A percentile compares a stretch with the other conserved stretches of the same genome.
Evolutionary conservation across 768 basidiomycete species (phyloP).

Genomic region (Tricholoma bakamatsutake): DNA sequence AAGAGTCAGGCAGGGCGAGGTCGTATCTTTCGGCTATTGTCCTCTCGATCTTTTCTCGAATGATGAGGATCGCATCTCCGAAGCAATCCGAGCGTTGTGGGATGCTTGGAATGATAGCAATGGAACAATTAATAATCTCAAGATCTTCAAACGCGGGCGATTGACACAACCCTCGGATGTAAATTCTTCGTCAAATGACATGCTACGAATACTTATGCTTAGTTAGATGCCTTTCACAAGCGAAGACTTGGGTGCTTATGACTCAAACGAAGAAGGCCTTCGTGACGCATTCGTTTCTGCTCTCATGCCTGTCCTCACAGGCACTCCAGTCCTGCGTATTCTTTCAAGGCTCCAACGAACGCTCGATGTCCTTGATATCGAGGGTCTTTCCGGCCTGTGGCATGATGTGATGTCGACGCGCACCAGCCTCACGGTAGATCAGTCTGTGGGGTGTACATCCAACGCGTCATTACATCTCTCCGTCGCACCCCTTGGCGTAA

Average conservation of each 20-base stretch:
- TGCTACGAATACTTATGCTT: not conserved
- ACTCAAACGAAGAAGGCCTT: constrained; percentile 22
- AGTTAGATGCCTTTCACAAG: constrained; percentile 25
- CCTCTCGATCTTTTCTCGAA: constrained; percentile 88
- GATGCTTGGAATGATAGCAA: constrained; percentile 59
- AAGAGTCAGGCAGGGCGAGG: constrained; percentile 34
- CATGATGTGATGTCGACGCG: constrained; percentile 20
- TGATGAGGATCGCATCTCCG: constrained; percentile 50
- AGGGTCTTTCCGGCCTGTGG: constrained; percentile 59
- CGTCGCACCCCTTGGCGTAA: constrained; percentile 26
- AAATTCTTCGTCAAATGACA: constrained; percentile 15
- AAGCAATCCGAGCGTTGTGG: constrained; percentile 70
- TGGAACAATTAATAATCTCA: constrained; percentile 75
- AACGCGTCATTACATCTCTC: constrained; percentile 12
- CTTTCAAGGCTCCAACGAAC: constrained; percentile 63
- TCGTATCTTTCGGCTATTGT: constrained; percentile 55
- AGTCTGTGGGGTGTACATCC: constrained; percentile 8
- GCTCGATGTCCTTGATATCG: constrained; percentile 81
- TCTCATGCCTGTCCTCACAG: constrained; percentile 42
- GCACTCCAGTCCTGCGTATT: constrained; percentile 45
- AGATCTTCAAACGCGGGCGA: constrained; percentile 67
- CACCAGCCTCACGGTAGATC: constrained; percentile 16
- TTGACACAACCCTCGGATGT: constrained; percentile 55
- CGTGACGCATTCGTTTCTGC: constrained; percentile 46
- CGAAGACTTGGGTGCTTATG: constrained; percentile 11